Percentiles rank a stretch among this genome's conserved stretches.
phyloP scores from a whole-genome alignment of 2,329 filamentous ascomycete species.

The Fusarium odoratissimum region DNA sequence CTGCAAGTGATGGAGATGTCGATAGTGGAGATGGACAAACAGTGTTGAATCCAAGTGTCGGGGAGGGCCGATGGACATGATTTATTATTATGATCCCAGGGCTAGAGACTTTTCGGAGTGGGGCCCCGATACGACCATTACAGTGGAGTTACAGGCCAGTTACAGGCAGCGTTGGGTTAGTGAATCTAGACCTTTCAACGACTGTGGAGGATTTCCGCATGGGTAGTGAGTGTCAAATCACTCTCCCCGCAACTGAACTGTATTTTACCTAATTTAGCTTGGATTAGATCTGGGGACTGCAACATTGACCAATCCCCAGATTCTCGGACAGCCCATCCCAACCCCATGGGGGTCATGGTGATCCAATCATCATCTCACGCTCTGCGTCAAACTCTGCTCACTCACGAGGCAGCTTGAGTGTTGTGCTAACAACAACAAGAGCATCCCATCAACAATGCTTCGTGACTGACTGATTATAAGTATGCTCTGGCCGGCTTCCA shows the following conservation, averaged over 20 bases:
- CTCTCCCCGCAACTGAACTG: neutral
- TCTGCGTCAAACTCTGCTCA: no score
- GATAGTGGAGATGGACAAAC: neutral
- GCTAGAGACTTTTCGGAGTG: neutral
- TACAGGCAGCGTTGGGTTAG: neutral
- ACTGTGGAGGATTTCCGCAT: no score
- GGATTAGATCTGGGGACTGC: neutral
- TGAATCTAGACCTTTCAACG: neutral
- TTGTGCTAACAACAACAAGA: neutral
- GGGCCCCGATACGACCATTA: neutral
- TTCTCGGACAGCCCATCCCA: neutral
- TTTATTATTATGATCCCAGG: neutral
- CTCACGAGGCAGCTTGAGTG: no score
- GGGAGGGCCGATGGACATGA: neutral
- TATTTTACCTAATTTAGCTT: neutral
- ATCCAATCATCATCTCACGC: no score
- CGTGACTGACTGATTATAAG: neutral
- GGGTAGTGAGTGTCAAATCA: no score
- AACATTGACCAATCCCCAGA: neutral
- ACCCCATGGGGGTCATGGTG: neutral
- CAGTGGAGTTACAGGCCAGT: neutral
- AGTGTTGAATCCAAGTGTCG: neutral
- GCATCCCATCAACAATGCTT: fast-evolving
- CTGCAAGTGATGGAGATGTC: fast-evolving
- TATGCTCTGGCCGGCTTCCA: fast-evolving